phyloP scores from a whole-genome alignment of 306 rosid species.

The Cucurbita argyrosperma region DNA sequence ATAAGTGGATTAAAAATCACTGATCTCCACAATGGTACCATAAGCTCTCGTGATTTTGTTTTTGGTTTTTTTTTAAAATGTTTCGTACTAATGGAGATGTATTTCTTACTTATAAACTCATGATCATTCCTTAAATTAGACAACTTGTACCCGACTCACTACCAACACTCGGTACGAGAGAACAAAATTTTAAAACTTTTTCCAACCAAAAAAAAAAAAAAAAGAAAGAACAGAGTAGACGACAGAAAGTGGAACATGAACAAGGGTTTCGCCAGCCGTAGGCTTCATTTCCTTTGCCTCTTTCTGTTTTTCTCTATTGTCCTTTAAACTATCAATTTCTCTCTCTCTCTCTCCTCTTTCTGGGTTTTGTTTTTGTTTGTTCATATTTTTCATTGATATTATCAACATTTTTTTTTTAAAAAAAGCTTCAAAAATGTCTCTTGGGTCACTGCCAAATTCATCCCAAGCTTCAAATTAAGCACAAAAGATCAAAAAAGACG shows the following conservation, averaged over 20 bases:
- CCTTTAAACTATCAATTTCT: conserved; percentile 19
- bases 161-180: background rate
- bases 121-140: too few relatives aligned
- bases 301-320: conserved; percentile 29
- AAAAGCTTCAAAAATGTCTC: conserved; percentile 47
- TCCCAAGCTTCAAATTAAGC: conserved; percentile 18
- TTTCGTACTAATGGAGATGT: too few relatives aligned
- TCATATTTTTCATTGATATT: conserved; percentile 49
- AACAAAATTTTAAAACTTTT: conserved; percentile 10
- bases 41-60: too few relatives aligned
- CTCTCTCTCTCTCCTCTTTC: conserved; percentile 7
- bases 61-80: too few relatives aligned
- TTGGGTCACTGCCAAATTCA: conserved; percentile 66
- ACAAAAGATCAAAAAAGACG: background rate
- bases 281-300: conserved; percentile 49
- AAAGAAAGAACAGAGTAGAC: conserved; percentile 52
- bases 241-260: conserved; percentile 82
- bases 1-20: too few relatives aligned
- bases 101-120: too few relatives aligned
- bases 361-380: conserved; percentile 24
- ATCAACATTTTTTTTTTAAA: conserved; percentile 19
- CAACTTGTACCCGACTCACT: too few relatives aligned
- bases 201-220: conserved; percentile 9
- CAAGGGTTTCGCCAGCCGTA: conserved; percentile 59
- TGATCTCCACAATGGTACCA: too few relatives aligned